Evolutionary conservation across 2,329 filamentous ascomycete genomes (phyloP), one percentile per base, ranked within the genome.

Genomic region (Fusarium caatingaense): DNA sequence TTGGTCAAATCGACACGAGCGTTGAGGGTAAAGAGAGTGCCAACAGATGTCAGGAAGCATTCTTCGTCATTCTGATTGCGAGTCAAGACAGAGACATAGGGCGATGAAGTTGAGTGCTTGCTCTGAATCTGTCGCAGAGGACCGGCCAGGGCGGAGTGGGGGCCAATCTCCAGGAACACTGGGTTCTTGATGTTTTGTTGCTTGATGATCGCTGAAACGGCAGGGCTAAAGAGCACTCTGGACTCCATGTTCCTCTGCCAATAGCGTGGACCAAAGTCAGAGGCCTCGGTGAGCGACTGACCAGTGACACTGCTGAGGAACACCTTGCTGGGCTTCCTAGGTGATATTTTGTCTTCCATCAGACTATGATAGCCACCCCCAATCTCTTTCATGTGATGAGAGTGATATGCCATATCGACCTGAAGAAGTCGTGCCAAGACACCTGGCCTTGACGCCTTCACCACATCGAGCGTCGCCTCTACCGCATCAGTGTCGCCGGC

Each of bases 331-430:
- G 56, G 49, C 9, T 37, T 55, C 20, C 23, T 46, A 7, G 49
- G 40, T 6, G 30, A 45, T 20, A 59, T 46, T 7, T 45, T 28
- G 9, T 30, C 23, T 18, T 46, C 7, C 49, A 59, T 46, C 7
- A 59, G 41, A 45, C 28, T 20, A 8, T 30, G 13, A n/a, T 57
- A 60, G 15, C 41, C 32, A 4, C 10, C 12, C 1, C 57, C 57
- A 21, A 56, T 47, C 8, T 56, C 42, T 6, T 12, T 15, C 57
- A 60, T 60, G 9, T 60, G 57, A 9, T 60, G 42, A 3, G 57
- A 60, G 15, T 60, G 57, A 21, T 60, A 60, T 20, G 57, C 50
- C 57, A 47, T 56, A 20, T 60, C 23, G 13, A 60, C 50, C 2
- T 60, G 41, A 2, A 60, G 21, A 2, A 56, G 32, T 5, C 50